Evolutionary conservation across 495 filamentous ascomycete species (phyloP).

Genomic region (Daldinia bambusicola): DNA sequence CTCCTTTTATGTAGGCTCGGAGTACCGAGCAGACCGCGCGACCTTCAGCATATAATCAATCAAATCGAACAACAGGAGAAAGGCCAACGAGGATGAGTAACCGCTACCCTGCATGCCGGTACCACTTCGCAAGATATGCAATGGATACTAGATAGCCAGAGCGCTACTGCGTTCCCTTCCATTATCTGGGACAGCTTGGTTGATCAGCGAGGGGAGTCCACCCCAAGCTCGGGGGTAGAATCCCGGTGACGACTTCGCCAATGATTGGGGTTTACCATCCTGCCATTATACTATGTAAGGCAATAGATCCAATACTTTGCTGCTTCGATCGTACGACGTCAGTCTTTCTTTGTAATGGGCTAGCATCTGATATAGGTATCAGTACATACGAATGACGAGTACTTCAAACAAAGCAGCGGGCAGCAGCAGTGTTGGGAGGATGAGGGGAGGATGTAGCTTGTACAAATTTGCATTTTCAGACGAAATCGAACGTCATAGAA

Average conservation of each 20-base stretch:
- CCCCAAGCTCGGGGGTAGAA: conserved; percentile 16
- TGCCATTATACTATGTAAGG: background rate
- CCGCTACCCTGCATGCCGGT: background rate
- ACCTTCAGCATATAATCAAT: conserved; percentile 21
- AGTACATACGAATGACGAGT: background rate
- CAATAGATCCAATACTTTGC: conserved; percentile 8
- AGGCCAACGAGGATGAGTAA: conserved; percentile 12
- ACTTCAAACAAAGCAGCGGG: conserved; percentile 2
- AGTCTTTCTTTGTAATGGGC: background rate
- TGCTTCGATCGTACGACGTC: conserved; percentile 24
- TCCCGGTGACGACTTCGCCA: conserved; percentile 48
- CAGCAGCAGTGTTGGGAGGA: background rate
- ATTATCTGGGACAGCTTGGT: conserved; percentile 29
- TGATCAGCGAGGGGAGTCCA: conserved; percentile 23
- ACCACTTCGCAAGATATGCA: conserved; percentile 13
- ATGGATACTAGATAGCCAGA: background rate
- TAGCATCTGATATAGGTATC: background rate
- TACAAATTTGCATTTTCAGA: background rate
- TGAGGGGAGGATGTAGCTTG: background rate
- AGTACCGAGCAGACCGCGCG: conserved; percentile 18
- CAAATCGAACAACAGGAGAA: conserved; percentile 21
- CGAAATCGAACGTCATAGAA: conserved; percentile 38
- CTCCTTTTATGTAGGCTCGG: conserved; percentile 35
- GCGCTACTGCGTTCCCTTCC: conserved; percentile 32
- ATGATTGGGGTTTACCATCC: conserved; percentile 11